Evolutionary conservation across 352 stramenopile genomes (phyloP), one percentile per base, ranked within the genome.

Genomic region (Globisporangium orthogonon): DNA sequence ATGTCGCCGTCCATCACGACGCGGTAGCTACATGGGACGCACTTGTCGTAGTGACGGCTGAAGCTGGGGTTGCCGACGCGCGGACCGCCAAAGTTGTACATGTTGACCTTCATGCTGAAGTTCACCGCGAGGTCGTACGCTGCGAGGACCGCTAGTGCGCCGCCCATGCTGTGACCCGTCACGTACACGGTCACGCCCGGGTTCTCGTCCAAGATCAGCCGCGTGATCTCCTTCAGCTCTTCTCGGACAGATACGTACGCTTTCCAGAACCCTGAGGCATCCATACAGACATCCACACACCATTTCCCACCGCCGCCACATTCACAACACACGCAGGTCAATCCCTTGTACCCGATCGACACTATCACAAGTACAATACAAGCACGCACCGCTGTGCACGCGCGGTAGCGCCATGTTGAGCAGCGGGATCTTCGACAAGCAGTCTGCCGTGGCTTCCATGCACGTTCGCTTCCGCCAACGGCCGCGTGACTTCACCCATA

Each of bases 111-210:
- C 70, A 91, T 90, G 62, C 65, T 90, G 60, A 91, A 90, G 64
- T 91, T 90, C 51, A 89, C 78, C 2, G 83, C 82, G 17, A 93
- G 68, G 58, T 96, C 86, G 60, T 94, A 94, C 4, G 84, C 86
- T 31, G 81, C 86, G 17, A 98, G 66, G 14, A 96, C 85, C 0
- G 94, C 89, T 29, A 98, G 69, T 4, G 89, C 87, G 11, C 88
- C 94, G 23, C 94, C 94, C 63, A 98, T 86, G 50, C 81, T 96
- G 67, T 98, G 93, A 0, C 94, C 94, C 11, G 89, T 97, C 11
- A 97, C 66, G 62, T 96, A 98, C 9, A 98, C 74, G 6, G 71
- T 84, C n/a, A 90, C 71, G n/a, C 83, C 80, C 2, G 84, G 82
- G 30, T 94, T 83, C 64, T 94, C 84, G 48, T 94, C 79, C 30